phyloP scores from a whole-genome alignment of 139 green algal species.

The Coccomyxa sp. region DNA sequence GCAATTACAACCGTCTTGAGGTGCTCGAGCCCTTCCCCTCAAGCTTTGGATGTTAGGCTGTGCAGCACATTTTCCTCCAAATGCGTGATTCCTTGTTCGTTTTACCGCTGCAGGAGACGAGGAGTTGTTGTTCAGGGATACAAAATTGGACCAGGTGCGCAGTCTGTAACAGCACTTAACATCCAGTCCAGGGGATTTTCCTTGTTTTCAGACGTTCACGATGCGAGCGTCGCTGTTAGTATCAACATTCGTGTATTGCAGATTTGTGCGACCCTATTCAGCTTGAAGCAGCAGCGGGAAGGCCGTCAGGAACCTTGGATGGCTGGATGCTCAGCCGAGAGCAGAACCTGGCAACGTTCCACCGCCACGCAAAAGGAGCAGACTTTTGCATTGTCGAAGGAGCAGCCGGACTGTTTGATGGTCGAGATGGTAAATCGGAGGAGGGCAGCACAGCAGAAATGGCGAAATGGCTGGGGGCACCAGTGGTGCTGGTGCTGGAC shows the following conservation, averaged over 20 bases:
- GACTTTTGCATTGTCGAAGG: slow-evolving; percentile 83
- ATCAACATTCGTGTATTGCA: slow-evolving; percentile 12
- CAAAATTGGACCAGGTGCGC: slow-evolving; percentile 69
- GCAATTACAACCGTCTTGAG: neutral
- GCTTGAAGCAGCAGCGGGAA: slow-evolving; percentile 61
- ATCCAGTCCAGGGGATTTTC: neutral
- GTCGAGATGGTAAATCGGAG: slow-evolving; percentile 47
- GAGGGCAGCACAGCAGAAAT: slow-evolving; percentile 73
- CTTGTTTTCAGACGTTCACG: neutral
- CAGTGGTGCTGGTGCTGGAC: slow-evolving; percentile 86
- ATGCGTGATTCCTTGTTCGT: neutral
- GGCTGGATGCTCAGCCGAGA: slow-evolving; percentile 71
- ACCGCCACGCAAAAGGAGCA: slow-evolving; percentile 28
- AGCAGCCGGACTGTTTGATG: slow-evolving; percentile 80
- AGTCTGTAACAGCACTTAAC: neutral
- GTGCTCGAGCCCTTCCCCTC: neutral
- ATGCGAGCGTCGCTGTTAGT: neutral
- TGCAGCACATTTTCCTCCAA: neutral
- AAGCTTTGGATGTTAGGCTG: neutral
- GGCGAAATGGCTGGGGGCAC: slow-evolving; percentile 70
- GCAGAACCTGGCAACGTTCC: slow-evolving; percentile 41
- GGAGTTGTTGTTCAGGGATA: slow-evolving; percentile 66
- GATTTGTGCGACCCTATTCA: slow-evolving; percentile 72
- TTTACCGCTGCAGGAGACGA: slow-evolving; percentile 23
- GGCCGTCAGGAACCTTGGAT: slow-evolving; percentile 77